Evolutionary conservation across 495 filamentous ascomycete species (phyloP).

Genomic region (Immersiella caudata): DNA sequence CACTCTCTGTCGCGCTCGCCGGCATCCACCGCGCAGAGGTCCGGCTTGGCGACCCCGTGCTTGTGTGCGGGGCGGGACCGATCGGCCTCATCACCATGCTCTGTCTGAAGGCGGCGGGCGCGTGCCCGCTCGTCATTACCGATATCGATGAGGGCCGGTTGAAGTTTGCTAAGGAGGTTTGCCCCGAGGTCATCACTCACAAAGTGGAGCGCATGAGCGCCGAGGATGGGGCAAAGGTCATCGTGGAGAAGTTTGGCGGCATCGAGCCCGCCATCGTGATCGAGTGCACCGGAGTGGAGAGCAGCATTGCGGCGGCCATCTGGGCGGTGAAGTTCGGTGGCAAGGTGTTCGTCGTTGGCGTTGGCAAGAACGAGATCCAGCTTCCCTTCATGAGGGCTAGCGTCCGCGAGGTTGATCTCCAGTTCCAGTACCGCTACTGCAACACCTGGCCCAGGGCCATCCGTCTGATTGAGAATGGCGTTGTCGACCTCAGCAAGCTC

Average conservation of each 20-base stretch:
- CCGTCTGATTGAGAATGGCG: conserved; percentile 76
- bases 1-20: conserved; percentile 81
- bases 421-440: conserved; percentile 93
- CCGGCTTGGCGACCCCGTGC: conserved; percentile 76
- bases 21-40: conserved; percentile 79
- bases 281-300: conserved; percentile 94
- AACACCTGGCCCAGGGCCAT: conserved; percentile 97
- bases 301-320: conserved; percentile 79
- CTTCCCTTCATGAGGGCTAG: conserved; percentile 91
- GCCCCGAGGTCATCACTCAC: conserved; percentile 71
- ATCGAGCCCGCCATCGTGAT: conserved; percentile 75
- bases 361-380: conserved; percentile 91
- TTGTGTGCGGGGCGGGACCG: conserved; percentile 88
- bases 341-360: conserved; percentile 91
- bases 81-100: conserved; percentile 86
- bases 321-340: conserved; percentile 89
- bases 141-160: conserved; percentile 88
- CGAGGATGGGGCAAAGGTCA: conserved; percentile 69
- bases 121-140: conserved; percentile 84
- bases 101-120: conserved; percentile 80
- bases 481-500: conserved; percentile 76
- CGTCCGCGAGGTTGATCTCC: conserved; percentile 87
- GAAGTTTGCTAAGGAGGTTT: conserved; percentile 77
- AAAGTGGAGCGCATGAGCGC: conserved; percentile 69
- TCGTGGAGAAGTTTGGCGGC: conserved; percentile 67